Conservation (phyloP, 2,329 filamentous ascomycete genomes). For the Orbilia blumenaviensis region DNA sequence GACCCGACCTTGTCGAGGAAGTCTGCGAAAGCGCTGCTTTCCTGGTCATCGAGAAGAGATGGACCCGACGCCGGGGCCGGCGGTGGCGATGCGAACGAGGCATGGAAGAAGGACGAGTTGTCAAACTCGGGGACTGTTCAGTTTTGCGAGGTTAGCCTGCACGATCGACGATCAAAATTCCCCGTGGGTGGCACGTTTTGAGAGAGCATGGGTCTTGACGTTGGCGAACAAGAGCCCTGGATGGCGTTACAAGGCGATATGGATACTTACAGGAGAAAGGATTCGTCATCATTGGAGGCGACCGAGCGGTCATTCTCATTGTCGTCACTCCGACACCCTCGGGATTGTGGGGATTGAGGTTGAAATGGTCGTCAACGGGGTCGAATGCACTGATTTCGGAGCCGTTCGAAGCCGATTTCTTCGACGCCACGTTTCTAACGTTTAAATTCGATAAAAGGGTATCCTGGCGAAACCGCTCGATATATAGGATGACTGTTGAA, state of each 20-base stretch:
- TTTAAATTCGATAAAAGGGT: not conserved
- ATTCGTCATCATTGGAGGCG: constrained; percentile 52
- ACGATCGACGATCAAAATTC: not conserved
- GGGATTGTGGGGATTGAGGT: constrained; percentile 20
- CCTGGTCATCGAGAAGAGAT: constrained; percentile 72
- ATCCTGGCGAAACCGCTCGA: constrained; percentile 3
- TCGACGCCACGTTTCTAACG: constrained; percentile 25
- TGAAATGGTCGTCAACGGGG: constrained; percentile 12
- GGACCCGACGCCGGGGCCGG: constrained; percentile 73
- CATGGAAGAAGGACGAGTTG: constrained; percentile 42
- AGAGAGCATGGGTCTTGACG: not conserved
- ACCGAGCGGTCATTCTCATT: constrained; percentile 54
- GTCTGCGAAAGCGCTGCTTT: constrained; percentile 68
- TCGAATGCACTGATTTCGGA: constrained; percentile 22
- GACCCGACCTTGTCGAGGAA: constrained; percentile 69
- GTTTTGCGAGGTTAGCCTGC: constrained; percentile 7
- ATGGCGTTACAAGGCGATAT: not conserved
- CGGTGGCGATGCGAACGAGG: constrained; percentile 61
- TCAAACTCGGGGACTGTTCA: constrained; percentile 51
- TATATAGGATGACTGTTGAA: not conserved
- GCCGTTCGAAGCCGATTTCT: constrained; percentile 36
- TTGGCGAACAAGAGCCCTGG: not conserved
- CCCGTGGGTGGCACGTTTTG: constrained; percentile 18
- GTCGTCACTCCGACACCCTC: constrained; percentile 18
- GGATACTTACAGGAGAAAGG: constrained; percentile 48